Evolutionary conservation across 2,329 filamentous ascomycete genomes (phyloP).

Genomic region (Thielaviopsis populi): DNA sequence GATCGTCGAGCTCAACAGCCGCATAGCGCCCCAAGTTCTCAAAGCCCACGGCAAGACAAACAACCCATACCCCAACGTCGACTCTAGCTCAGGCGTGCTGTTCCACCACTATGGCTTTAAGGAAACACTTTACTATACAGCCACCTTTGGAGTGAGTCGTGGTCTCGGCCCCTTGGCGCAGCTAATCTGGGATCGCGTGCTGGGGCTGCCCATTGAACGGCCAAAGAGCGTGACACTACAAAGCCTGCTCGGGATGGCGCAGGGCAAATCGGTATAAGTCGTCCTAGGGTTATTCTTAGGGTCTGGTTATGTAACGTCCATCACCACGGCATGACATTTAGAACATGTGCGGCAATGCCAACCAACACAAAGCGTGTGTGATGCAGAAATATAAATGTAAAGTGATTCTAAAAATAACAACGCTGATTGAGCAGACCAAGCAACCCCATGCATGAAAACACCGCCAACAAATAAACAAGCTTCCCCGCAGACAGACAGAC

Average conservation of each 20-base stretch:
- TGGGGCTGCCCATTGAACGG: constrained; percentile 89
- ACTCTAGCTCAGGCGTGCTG: constrained; percentile 80
- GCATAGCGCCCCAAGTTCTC: constrained; percentile 78
- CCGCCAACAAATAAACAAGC: neutral
- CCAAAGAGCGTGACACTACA: constrained; percentile 95
- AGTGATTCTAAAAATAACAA: neutral
- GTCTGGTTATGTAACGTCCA: neutral
- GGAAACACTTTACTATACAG: constrained; percentile 88
- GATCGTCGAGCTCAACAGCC: constrained; percentile 83
- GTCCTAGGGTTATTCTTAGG: neutral
- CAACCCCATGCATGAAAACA: neutral
- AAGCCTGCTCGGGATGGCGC: constrained; percentile 14
- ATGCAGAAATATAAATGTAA: neutral
- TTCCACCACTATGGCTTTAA: constrained; percentile 98
- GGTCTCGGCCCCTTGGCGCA: constrained; percentile 81
- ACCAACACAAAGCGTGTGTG: neutral
- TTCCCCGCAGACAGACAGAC: neutral
- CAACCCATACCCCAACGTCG: constrained; percentile 95
- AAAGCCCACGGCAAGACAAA: constrained; percentile 96
- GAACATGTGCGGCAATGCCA: neutral
- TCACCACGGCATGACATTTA: neutral
- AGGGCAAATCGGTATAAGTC: neutral
- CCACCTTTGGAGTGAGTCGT: constrained; percentile 53
- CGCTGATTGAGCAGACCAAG: neutral
- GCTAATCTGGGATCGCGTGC: constrained; percentile 85